A percentile compares a stretch with the other conserved stretches of the same genome.
Evolutionary conservation across 2,329 filamentous ascomycete genomes (phyloP).

Genomic region (Capronia epimyces): DNA sequence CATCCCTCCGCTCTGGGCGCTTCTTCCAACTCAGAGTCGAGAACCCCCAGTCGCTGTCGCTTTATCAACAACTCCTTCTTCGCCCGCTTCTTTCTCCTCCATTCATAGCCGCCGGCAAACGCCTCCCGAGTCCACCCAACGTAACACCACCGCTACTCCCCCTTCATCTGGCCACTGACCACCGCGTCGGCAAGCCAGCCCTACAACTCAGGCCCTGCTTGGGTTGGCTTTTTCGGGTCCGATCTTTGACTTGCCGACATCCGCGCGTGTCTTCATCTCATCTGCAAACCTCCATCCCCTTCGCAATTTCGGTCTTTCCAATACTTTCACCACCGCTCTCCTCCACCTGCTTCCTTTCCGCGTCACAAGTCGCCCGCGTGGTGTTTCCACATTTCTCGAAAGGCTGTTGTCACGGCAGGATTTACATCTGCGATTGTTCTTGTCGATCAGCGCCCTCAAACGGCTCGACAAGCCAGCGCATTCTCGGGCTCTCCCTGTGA

Average conservation of each 20-base stretch:
- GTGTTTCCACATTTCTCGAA: too few relatives aligned
- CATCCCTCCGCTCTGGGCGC: background rate
- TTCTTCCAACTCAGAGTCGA: too few relatives aligned
- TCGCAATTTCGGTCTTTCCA: background rate
- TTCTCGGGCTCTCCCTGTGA: background rate
- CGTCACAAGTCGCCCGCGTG: background rate
- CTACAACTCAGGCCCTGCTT: background rate
- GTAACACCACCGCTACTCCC: background rate
- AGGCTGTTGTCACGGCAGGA: background rate
- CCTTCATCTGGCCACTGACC: background rate
- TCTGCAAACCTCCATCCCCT: conserved; percentile 11
- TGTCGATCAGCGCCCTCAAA: background rate
- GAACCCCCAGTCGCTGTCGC: background rate
- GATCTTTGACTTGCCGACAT: conserved; percentile 19
- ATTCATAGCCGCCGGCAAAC: background rate
- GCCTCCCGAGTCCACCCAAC: background rate
- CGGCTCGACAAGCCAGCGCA: conserved; percentile 1
- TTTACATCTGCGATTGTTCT: background rate
- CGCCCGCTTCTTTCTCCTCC: background rate
- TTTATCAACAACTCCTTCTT: too few relatives aligned
- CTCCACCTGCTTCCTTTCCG: background rate
- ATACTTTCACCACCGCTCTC: background rate
- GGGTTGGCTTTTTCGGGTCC: background rate
- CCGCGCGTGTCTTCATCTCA: conserved; percentile 17
- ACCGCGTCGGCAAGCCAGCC: background rate